Evolutionary conservation across 192 early-diverging fungal species (phyloP), one percentile per base, ranked within the genome.

Genomic region (Pecoramyces ruminantium): DNA sequence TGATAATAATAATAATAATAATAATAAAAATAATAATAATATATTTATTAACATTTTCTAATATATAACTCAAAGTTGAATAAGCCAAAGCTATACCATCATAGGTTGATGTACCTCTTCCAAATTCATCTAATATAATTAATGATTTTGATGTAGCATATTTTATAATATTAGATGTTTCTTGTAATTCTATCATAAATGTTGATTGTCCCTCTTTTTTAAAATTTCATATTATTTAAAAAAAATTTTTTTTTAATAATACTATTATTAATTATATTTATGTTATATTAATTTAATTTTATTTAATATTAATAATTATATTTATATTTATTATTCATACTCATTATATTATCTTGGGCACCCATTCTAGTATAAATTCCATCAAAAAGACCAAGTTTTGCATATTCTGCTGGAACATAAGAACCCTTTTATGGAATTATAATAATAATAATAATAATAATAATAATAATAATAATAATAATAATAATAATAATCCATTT

Each of bases 71-170:
- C 2, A 95, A 77, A 0, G 92, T 89, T 0, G 92, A 88, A 78
- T 88, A 87, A 14, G 93, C 94, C n/a, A 94, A 86, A 0, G 92
- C 90, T 2, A 89, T 81, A 0, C 94, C 94, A 83, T 95, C 94
- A 38, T 88, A 82, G 13, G 92, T 93, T 27, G 91, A 92, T 0
- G 94, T 96, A 0, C 94, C 94, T 38, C 94, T 84, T 1, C 94
- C 94, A 12, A 96, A 85, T 79, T 96, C 94, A 82, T 96, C 94
- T 81, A 95, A 86, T 51, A 96, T 92, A 18, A 95, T 91, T 12
- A 94, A 83, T 11, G 89, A 92, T 18, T n/a, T 80, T 16, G 80
- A 27, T 6, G 90, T 90, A 0, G 93, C 92, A 79, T 87, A 88
- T 77, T 88, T 86, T 42, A 95, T 84, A n/a, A 95, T 94, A 42